Conservation (phyloP, 176 grass and related monocot genomes). For the Chrysopogon serrulatus region DNA sequence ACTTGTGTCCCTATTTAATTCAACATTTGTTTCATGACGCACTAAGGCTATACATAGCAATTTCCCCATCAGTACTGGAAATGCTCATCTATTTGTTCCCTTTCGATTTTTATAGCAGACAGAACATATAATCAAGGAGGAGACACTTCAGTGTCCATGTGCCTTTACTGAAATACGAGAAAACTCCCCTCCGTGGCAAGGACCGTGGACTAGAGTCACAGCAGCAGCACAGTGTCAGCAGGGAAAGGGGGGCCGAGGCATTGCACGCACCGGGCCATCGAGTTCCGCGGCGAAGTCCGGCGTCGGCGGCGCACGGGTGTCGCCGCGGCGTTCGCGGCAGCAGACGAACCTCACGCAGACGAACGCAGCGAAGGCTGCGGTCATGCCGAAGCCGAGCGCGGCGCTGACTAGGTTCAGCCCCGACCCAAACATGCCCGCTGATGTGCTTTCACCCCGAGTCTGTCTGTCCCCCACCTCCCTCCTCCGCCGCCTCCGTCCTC, state of each 20-base stretch:
- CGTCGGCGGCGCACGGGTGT: constrained; percentile 12
- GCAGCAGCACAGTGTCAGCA: background rate
- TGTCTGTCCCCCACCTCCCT: background rate
- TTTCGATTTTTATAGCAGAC: background rate
- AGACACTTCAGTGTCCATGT: background rate
- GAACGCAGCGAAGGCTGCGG: constrained; percentile 66
- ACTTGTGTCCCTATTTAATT: background rate
- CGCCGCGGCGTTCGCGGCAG: constrained; percentile 26
- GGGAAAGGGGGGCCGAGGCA: background rate
- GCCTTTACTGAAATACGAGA: background rate
- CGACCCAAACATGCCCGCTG: constrained; percentile 43
- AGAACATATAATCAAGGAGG: background rate
- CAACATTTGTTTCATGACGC: background rate
- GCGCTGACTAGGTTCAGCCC: constrained; percentile 74
- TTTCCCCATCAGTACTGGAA: background rate
- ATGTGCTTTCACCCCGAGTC: background rate
- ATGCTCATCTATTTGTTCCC: background rate
- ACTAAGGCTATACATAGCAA: background rate
- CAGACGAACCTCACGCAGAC: constrained; percentile 71
- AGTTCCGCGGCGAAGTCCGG: constrained; percentile 44
- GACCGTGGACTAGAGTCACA: background rate
- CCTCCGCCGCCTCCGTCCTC: background rate
- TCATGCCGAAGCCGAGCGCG: constrained; percentile 84
- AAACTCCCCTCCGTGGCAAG: background rate
- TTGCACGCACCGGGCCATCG: constrained; percentile 38